Evolutionary conservation across 176 grass and related monocot species (phyloP).

Genomic region (Puccinellia tenuiflora): DNA sequence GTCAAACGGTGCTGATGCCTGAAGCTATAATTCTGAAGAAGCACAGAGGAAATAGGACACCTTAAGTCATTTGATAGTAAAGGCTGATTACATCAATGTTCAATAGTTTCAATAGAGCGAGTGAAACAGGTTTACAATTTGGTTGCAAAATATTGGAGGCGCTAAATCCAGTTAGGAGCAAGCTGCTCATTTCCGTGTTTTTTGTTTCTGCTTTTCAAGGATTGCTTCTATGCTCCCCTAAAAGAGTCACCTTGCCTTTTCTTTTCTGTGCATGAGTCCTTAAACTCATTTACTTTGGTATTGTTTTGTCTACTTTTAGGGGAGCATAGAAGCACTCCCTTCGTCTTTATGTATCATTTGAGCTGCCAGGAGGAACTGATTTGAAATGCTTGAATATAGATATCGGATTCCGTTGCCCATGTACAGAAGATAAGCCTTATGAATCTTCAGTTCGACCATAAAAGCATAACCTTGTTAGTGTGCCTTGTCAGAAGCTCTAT

Average conservation of each 20-base stretch:
- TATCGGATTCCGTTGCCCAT: slow-evolving; percentile 1
- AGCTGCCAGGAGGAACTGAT: slow-evolving; percentile 29
- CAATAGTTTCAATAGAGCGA: slow-evolving; percentile 18
- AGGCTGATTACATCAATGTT: slow-evolving; percentile 27
- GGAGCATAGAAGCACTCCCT: slow-evolving; percentile 34
- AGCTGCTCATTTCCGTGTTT: background rate
- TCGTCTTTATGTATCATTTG: slow-evolving; percentile 13
- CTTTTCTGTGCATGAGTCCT: slow-evolving; percentile 17
- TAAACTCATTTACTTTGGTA: slow-evolving; percentile 15
- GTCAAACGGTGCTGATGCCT: slow-evolving; percentile 33
- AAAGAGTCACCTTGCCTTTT: background rate
- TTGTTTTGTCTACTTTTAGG: slow-evolving; percentile 36
- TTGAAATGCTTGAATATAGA: slow-evolving; percentile 29
- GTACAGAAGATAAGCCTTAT: slow-evolving; percentile 28
- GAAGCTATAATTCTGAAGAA: slow-evolving; percentile 22
- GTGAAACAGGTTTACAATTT: slow-evolving; percentile 39
- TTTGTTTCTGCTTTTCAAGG: background rate
- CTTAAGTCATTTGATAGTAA: slow-evolving; percentile 15
- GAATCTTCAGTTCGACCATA: slow-evolving; percentile 9
- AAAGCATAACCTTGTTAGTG: slow-evolving; percentile 12
- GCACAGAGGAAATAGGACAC: slow-evolving; percentile 7
- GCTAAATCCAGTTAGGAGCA: slow-evolving; percentile 27
- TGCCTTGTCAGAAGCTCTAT: background rate
- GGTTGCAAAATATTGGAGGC: slow-evolving; percentile 27
- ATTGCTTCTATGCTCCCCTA: slow-evolving; percentile 48